These are phyloP conservation scores for Cardiospermum halicacabum DNA, from an alignment of 345 rosid species.

Conservation along the genomic window DNA sequence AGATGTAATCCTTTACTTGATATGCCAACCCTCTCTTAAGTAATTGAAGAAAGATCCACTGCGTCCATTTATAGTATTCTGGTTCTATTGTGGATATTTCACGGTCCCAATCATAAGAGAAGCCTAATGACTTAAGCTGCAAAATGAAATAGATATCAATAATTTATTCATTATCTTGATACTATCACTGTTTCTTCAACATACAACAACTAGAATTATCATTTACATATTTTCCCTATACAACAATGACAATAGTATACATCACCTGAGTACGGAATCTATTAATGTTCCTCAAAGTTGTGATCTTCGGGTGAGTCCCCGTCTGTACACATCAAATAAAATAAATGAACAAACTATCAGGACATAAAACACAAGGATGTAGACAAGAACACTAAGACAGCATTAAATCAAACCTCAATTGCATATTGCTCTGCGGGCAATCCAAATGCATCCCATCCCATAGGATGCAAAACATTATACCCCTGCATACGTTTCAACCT, in stretches of 20 bases:
- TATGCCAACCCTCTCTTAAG: conserved; percentile 94
- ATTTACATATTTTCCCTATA: background rate
- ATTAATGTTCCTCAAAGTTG: conserved; percentile 80
- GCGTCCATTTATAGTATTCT: conserved; percentile 89
- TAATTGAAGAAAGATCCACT: conserved; percentile 95
- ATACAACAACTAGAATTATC: background rate
- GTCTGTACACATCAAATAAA: conserved; percentile 48
- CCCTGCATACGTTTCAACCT: conserved; percentile 91
- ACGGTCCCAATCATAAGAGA: conserved; percentile 96
- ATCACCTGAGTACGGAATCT: conserved; percentile 79
- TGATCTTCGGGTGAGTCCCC: conserved; percentile 88
- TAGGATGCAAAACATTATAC: conserved; percentile 88
- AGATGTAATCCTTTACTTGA: conserved; percentile 51
- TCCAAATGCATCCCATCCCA: conserved; percentile 99
- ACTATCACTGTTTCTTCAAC: background rate
- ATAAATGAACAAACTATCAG: conserved; percentile 3
- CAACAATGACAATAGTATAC: conserved; percentile 7
- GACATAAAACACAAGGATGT: background rate
- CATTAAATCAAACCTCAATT: conserved; percentile 52
- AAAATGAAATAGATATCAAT: conserved; percentile 22
- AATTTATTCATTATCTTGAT: background rate
- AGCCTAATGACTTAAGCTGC: conserved; percentile 89
- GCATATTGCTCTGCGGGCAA: conserved; percentile 98
- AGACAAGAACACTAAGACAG: background rate
- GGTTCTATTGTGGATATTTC: conserved; percentile 94